Evolutionary conservation across 306 rosid species (phyloP), one percentile per base, ranked within the genome.

Genomic region (Fagus sylvatica): DNA sequence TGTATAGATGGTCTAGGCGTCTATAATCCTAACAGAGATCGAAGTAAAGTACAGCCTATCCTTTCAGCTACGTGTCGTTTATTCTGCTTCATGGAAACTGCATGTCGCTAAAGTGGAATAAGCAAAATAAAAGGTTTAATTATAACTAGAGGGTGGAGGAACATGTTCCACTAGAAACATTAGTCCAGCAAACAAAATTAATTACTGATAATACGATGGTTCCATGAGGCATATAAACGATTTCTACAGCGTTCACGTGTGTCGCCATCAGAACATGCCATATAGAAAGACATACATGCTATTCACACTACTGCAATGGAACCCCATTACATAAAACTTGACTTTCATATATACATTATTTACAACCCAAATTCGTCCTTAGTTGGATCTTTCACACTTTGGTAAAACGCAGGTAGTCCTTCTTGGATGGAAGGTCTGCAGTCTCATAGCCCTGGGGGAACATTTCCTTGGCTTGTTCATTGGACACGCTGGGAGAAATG

Each of bases 381-480:
- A 0, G 11, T 2, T 2, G 2, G 69, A 12, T 16, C 28, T 2
- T 62, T 87, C 78, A 91, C 53, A 88, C 91, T 9, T 78, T 65
- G 3, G 97, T 79, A 74, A 94, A 88, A 65, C 95, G 92, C 75
- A 92, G 69, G 65, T 92, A 94, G 1, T 72, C 84, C 75, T 90
- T 87, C 59, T 85, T 78, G 37, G 97, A 94, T 12, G 97, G 91
- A 19, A 94, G 95, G 34, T 89, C 86, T 0, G 11, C 55, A 13
- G 97, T 92, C 32, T 87, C 40, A 37, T 22, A 88, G 0, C 96
- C 92, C 60, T 69, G 80, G 34, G 91, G 85, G 54, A 91, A 93
- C 89, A 85, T 83, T 7, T 75, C 77, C 34, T 89, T 87, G 72
- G 98, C 98, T 64, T 95, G 79, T 17, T 89, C 93, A 28, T 84